Conservation (phyloP, 768 basidiomycete species). For the Lentinula edodes region DNA sequence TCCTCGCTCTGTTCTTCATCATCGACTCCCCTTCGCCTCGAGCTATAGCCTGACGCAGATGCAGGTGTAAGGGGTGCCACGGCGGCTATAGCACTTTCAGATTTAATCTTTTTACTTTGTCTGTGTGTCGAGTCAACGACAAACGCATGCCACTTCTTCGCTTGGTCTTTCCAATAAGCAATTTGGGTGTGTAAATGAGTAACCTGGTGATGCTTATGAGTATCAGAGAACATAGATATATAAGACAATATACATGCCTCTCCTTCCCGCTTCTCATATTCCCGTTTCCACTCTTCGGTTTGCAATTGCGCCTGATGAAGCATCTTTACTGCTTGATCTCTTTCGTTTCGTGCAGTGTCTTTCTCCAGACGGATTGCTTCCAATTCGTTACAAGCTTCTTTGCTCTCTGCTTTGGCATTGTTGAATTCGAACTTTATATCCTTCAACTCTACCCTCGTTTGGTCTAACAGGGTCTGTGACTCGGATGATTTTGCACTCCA, state of each 20-base stretch:
- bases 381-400: background rate
- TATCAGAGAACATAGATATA: conserved; percentile 30
- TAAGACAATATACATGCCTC: conserved; percentile 30
- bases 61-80: background rate
- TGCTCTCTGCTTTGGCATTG: background rate
- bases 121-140: conserved; percentile 70
- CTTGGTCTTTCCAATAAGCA: conserved; percentile 70
- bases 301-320: conserved; percentile 42
- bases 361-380: conserved; percentile 24
- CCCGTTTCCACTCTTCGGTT: conserved; percentile 42
- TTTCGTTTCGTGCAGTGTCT: conserved; percentile 28
- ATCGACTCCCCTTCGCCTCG: background rate
- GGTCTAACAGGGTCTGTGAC: background rate
- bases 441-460: background rate
- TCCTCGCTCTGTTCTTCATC: background rate
- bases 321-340: conserved; percentile 38
- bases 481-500: background rate
- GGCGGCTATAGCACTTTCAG: background rate
- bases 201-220: conserved; percentile 57
- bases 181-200: conserved; percentile 58
- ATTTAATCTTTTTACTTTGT: conserved; percentile 31
- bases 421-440: background rate
- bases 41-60: background rate
- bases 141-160: conserved; percentile 67
- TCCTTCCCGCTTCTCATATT: conserved; percentile 33